phyloP scores from a whole-genome alignment of 805 yeast species.

The Saccharomycopsis fermentans region DNA sequence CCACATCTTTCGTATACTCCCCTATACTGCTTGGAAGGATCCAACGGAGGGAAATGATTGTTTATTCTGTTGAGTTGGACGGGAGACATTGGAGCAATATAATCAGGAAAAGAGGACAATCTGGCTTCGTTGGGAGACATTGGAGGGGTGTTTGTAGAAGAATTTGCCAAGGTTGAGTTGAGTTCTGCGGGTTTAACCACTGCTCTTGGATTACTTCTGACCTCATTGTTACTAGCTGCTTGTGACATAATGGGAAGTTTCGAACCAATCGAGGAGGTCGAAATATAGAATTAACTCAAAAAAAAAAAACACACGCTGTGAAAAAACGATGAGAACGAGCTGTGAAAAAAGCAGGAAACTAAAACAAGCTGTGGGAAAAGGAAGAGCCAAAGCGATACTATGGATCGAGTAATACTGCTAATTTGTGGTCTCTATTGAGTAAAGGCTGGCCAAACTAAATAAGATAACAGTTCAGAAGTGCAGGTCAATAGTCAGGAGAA shows the following conservation, averaged over 20 bases:
- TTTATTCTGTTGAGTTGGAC: constrained; percentile 25
- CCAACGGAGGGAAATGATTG: constrained; percentile 63
- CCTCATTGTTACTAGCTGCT: neutral
- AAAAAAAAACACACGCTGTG: too few relatives aligned
- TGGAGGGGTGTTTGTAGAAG: neutral
- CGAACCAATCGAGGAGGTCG: too few relatives aligned
- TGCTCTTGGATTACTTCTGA: neutral
- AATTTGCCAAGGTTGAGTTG: neutral
- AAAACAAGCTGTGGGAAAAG: too few relatives aligned
- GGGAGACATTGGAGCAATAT: constrained; percentile 15
- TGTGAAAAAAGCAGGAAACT: too few relatives aligned
- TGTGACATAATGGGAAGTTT: neutral
- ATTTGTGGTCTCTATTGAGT: too few relatives aligned
- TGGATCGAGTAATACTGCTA: too few relatives aligned
- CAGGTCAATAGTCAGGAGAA: too few relatives aligned
- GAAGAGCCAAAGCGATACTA: too few relatives aligned
- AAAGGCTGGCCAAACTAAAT: too few relatives aligned
- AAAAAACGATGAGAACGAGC: too few relatives aligned
- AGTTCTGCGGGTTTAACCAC: neutral
- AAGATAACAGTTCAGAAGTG: too few relatives aligned
- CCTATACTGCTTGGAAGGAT: constrained; percentile 47
- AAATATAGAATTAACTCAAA: too few relatives aligned
- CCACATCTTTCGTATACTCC: constrained; percentile 81
- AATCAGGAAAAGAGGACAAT: constrained; percentile 16
- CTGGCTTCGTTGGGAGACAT: neutral